Conservation (phyloP, 202 grass and related monocot genomes). For the Carex arenaria region DNA sequence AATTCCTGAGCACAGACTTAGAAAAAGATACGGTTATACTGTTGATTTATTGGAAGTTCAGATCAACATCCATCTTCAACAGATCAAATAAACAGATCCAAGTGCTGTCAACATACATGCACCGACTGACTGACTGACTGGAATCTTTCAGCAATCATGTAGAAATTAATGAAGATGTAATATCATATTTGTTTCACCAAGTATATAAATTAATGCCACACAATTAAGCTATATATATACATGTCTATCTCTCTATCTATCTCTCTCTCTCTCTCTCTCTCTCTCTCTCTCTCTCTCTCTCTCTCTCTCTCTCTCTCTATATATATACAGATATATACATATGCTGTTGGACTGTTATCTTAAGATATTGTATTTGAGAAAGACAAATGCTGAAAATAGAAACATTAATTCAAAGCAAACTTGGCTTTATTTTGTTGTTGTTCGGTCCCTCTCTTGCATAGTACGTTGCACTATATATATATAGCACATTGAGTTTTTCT, state of each 20-base stretch:
- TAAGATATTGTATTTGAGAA: not conserved
- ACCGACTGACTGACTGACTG: not conserved
- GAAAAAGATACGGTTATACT: not conserved
- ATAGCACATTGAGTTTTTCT: not conserved
- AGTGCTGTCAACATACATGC: not conserved
- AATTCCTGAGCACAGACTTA: not conserved
- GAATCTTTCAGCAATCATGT: not conserved
- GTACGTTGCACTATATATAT: not conserved
- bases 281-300: too few species aligned
- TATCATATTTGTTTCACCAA: too few species aligned
- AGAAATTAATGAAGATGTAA: not conserved
- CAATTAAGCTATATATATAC: too few species aligned
- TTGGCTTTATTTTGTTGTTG: not conserved
- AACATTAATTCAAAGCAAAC: not conserved
- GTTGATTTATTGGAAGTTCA: not conserved
- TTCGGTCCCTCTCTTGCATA: not conserved
- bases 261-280: too few species aligned
- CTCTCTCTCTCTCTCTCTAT: too few species aligned
- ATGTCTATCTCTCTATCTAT: too few species aligned
- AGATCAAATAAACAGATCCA: not conserved
- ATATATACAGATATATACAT: too few species aligned
- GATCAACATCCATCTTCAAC: not conserved
- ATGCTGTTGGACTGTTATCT: too few species aligned
- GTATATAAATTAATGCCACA: too few species aligned
- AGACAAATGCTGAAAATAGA: not conserved